Evolutionary conservation across 768 basidiomycete species (phyloP).

Genomic region (Tylopilus sp.): DNA sequence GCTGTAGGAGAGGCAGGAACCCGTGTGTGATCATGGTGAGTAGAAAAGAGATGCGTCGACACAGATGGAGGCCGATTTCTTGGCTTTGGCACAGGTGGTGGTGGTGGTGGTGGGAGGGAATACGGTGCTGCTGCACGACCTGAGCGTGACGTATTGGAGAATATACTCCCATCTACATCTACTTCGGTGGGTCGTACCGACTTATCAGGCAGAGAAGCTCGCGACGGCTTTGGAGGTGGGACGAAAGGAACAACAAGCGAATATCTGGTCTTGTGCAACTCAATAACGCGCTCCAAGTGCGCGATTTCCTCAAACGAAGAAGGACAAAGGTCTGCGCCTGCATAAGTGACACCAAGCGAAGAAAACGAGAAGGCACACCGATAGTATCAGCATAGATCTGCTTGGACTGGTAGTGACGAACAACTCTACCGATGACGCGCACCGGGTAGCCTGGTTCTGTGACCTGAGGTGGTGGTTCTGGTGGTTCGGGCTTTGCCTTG

Average conservation of each 20-base stretch:
- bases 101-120: conserved; percentile 12
- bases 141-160: conserved; percentile 12
- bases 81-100: conserved; percentile 12
- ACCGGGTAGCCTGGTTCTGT: conserved; percentile 47
- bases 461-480: conserved; percentile 33
- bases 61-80: conserved; percentile 1
- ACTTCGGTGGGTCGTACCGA: neutral
- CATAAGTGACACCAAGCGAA: neutral
- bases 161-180: conserved; percentile 5
- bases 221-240: conserved; percentile 26
- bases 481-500: conserved; percentile 1
- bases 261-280: conserved; percentile 54
- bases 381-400: conserved; percentile 49
- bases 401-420: conserved; percentile 38
- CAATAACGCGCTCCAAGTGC: conserved; percentile 52
- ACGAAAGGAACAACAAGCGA: conserved; percentile 45
- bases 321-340: conserved; percentile 38
- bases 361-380: conserved; percentile 35
- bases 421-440: conserved; percentile 45
- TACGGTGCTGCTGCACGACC: neutral
- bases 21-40: neutral
- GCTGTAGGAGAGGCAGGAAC: conserved; percentile 20
- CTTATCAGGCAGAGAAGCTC: neutral
- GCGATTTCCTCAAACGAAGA: conserved; percentile 56
- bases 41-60: neutral